Percentiles rank a stretch among this genome's conserved stretches.
Evolutionary conservation across 495 filamentous ascomycete species (phyloP).

Genomic region (Hapsidospora chrysogenum): DNA sequence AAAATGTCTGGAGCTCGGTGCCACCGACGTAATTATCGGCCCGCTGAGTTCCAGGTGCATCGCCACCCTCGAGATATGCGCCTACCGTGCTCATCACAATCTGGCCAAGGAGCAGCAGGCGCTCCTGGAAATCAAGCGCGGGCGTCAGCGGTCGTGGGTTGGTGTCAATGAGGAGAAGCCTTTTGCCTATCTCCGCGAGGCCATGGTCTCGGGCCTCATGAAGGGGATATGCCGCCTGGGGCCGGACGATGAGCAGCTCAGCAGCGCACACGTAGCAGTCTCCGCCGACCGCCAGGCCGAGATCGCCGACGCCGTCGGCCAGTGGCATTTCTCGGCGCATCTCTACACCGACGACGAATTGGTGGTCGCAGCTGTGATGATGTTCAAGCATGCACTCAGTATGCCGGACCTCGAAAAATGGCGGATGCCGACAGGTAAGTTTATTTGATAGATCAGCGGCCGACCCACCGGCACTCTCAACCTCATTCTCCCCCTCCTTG

Average conservation of each 20-base stretch:
- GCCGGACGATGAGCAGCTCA: conserved; percentile 28
- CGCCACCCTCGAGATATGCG: conserved; percentile 61
- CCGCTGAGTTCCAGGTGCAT: conserved; percentile 56
- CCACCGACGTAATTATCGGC: conserved; percentile 65
- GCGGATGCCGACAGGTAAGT: conserved; percentile 56
- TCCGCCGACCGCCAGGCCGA: conserved; percentile 36
- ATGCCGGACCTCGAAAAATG: conserved; percentile 69
- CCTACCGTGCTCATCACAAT: conserved; percentile 61
- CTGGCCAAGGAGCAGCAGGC: conserved; percentile 50
- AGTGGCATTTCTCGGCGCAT: conserved; percentile 81
- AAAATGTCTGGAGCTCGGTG: conserved; percentile 67
- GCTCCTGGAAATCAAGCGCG: conserved; percentile 45
- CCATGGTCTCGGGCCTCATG: conserved; percentile 83
- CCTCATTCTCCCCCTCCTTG: no score
- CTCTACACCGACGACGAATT: conserved; percentile 81
- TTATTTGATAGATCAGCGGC: background rate
- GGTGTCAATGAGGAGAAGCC: conserved; percentile 72
- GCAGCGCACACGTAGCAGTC: conserved; percentile 28
- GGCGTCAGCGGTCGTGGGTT: conserved; percentile 81
- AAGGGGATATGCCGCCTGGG: conserved; percentile 66
- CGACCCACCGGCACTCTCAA: background rate
- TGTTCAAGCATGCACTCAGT: conserved; percentile 75
- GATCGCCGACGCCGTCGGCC: conserved; percentile 53
- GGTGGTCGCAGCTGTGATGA: conserved; percentile 57
- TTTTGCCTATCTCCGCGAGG: conserved; percentile 76